phyloP scores from a whole-genome alignment of 1,284 basidiomycete species.

The Ustilago trichophora region DNA sequence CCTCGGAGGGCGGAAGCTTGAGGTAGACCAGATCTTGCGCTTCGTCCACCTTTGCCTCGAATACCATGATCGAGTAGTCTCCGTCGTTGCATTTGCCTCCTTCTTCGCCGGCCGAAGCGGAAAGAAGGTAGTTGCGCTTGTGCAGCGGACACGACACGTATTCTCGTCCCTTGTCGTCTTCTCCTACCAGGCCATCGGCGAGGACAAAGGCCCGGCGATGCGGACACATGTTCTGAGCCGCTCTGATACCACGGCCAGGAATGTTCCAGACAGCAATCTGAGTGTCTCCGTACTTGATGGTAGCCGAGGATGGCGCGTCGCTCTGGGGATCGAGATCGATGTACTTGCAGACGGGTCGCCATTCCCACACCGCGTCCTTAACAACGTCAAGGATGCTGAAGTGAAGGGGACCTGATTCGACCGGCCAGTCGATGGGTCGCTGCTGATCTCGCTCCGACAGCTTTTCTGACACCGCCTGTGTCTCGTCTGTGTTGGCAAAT shows the following conservation, averaged over 20 bases:
- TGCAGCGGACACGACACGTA: slow-evolving; percentile 73
- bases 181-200: slow-evolving; percentile 72
- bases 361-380: slow-evolving; percentile 73
- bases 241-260: slow-evolving; percentile 73
- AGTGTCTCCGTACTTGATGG: slow-evolving; percentile 77
- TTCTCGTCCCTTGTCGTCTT: slow-evolving; percentile 58
- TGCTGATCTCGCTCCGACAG: slow-evolving; percentile 75
- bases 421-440: slow-evolving; percentile 78
- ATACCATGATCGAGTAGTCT: slow-evolving; percentile 74
- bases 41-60: slow-evolving; percentile 72
- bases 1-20: slow-evolving; percentile 72
- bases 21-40: slow-evolving; percentile 69
- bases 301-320: slow-evolving; percentile 70
- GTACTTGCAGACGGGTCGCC: slow-evolving; percentile 72
- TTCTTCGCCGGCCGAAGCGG: slow-evolving; percentile 63
- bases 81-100: slow-evolving; percentile 75
- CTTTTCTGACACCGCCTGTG: slow-evolving; percentile 71
- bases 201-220: slow-evolving; percentile 78
- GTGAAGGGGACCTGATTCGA: slow-evolving; percentile 71
- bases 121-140: slow-evolving; percentile 76
- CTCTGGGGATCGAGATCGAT: slow-evolving; percentile 71
- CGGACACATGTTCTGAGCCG: slow-evolving; percentile 77
- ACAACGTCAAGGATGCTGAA: slow-evolving; percentile 69
- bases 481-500: slow-evolving; percentile 76
- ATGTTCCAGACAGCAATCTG: slow-evolving; percentile 77